Base-by-base conservation (phyloP, 2,329 filamentous ascomycete species). In the Orbilia quercus region DNA sequence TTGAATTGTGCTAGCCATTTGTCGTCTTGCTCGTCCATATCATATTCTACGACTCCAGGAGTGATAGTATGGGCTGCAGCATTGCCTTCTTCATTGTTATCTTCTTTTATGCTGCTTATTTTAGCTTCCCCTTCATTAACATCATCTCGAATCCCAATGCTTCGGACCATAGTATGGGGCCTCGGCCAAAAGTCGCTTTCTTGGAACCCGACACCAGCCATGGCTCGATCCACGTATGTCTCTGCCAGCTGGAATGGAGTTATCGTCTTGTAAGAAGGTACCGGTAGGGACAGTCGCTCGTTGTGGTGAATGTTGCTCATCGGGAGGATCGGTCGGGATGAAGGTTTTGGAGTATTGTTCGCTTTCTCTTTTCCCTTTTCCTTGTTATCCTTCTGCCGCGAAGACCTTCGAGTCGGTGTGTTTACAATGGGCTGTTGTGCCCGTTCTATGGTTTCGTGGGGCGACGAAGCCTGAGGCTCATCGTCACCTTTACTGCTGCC, bases 21-120 rank as follows among this genome's bases (percentile, higher is more conserved):
- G 76, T 96, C 92, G 80, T 99, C 95, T 79, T 99, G 95, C 81
- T 99, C 95, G 79, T 99, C 95, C 95, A 99, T 99, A 80, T 99
- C 95, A 80, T 99, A 99, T 80, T 99, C 95, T 18, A 99, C 95
- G 65, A 91, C 89, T 11, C 92, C 91, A 40, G 96, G 85, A 16
- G 63, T 69, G 40, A 69, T 50, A 4, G 57, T 54, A 60, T 74
- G 62, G 20, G 70, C 25, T 7, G 38, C 47, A 47, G 40, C 22
- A 48, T 51, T 69, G 38, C 38, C 54, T 9, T 65, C 65, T 25
- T 75, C 72, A n/a, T n/a, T n/a, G 20, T 51, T 58, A 18, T 71
- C 65, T 18, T 66, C 65, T 11, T 48, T 53, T 2, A 64, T 54
- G 31, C 66, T 75, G 14, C 34, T 54, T 36, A 75, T 67, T 45